A percentile compares a stretch with the other conserved stretches of the same genome.
Conservation (phyloP, 2,329 filamentous ascomycete species). For the Colletotrichum sp. region DNA sequence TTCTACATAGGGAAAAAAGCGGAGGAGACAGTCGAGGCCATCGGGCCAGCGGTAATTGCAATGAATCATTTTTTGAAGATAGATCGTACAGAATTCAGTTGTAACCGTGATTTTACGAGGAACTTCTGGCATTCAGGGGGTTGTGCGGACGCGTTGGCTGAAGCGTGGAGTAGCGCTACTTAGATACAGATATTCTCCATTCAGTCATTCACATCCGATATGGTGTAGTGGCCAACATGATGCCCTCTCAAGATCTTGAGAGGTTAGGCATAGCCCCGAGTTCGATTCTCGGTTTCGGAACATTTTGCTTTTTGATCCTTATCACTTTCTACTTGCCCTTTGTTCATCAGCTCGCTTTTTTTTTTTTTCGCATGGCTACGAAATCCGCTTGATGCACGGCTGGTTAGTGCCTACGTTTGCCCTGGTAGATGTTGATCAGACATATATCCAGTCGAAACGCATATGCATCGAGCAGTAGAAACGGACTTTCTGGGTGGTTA, state of each 20-base stretch:
- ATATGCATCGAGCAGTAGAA: neutral
- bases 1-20: neutral
- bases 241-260: slow-evolving; percentile 4
- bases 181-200: rapidly evolving
- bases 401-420: neutral
- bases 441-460: neutral
- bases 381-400: neutral
- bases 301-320: neutral
- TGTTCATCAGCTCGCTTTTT: neutral
- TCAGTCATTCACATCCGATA: neutral
- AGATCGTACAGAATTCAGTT: neutral
- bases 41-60: neutral
- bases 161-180: neutral
- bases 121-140: neutral
- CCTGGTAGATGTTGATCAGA: neutral
- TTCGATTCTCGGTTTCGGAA: slow-evolving; percentile 21
- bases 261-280: slow-evolving; percentile 19
- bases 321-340: neutral
- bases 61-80: neutral
- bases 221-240: slow-evolving; percentile 23
- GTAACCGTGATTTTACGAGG: neutral
- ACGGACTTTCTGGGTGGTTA: neutral
- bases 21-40: neutral
- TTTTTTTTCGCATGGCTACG: neutral
- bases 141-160: neutral